Evolutionary conservation across 495 filamentous ascomycete species (phyloP).

Genomic region (Penicillium herquei): DNA sequence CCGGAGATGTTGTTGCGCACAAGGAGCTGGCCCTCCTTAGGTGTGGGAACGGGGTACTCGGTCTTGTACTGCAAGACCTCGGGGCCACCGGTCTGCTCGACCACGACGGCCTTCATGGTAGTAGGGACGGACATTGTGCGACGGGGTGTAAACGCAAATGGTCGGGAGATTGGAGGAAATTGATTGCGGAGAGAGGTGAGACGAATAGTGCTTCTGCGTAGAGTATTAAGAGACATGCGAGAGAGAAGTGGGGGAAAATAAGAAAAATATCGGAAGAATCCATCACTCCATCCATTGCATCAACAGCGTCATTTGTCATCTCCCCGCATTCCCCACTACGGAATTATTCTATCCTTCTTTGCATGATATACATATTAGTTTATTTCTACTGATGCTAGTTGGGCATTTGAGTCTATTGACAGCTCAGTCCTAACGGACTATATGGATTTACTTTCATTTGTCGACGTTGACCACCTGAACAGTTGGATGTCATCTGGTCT

Average conservation of each 20-base stretch:
- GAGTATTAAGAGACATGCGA: constrained; percentile 17
- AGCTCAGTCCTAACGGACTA: neutral
- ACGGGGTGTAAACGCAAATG: constrained; percentile 7
- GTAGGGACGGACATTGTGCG: constrained; percentile 50
- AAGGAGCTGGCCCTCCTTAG: constrained; percentile 69
- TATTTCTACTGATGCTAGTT: too few relatives aligned
- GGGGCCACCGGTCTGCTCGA: constrained; percentile 73
- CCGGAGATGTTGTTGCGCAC: constrained; percentile 85
- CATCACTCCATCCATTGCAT: constrained; percentile 2
- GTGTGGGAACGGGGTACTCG: constrained; percentile 72
- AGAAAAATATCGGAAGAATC: neutral
- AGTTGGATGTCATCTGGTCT: too few relatives aligned
- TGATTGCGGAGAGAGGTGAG: constrained; percentile 26
- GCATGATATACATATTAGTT: too few relatives aligned
- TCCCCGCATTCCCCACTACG: constrained; percentile 11
- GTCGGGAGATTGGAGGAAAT: constrained; percentile 6
- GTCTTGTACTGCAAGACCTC: constrained; percentile 76
- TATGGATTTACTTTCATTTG: neutral
- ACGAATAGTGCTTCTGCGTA: constrained; percentile 17
- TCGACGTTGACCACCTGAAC: neutral
- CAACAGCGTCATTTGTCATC: constrained; percentile 23
- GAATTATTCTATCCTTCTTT: neutral
- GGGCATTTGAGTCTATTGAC: neutral
- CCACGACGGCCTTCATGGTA: constrained; percentile 73
- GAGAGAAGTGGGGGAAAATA: neutral